These are phyloP conservation scores for Pyricularia sp. DNA, from an alignment of 2,329 filamentous ascomycete species.

Conservation along the genomic window DNA sequence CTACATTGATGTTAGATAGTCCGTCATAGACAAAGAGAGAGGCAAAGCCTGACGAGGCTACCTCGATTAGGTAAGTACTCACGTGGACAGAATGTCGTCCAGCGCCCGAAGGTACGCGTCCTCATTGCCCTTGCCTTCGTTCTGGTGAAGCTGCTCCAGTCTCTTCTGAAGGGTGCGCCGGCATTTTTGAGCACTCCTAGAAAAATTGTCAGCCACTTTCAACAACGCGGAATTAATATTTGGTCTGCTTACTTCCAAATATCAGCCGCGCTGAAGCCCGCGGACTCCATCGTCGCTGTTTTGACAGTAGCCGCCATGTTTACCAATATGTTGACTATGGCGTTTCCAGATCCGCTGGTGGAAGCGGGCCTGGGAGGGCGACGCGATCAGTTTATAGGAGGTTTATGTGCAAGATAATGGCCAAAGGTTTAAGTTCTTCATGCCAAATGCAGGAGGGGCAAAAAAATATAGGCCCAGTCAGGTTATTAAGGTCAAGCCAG, in stretches of 20 bases:
- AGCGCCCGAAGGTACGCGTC: conserved; percentile 1
- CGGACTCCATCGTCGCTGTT: neutral
- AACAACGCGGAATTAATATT: neutral
- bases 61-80: neutral
- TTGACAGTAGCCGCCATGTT: neutral
- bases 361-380: neutral
- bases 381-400: neutral
- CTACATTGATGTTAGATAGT: conserved; percentile 25
- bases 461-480: neutral
- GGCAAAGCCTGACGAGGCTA: neutral
- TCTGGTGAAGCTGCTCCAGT: neutral
- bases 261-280: neutral
- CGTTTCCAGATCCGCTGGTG: neutral
- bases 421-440: neutral
- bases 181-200: neutral
- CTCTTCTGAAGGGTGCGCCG: neutral
- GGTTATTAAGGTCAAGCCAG: neutral
- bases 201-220: neutral
- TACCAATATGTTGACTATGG: neutral
- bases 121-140: conserved; percentile 3
- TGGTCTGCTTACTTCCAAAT: conserved; percentile 2
- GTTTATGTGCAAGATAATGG: neutral
- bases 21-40: neutral
- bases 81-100: conserved; percentile 1
- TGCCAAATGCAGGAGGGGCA: neutral